These are phyloP conservation scores for Globisporangium uncinulatum DNA, from an alignment of 352 stramenopile species.

Conservation along the genomic window DNA sequence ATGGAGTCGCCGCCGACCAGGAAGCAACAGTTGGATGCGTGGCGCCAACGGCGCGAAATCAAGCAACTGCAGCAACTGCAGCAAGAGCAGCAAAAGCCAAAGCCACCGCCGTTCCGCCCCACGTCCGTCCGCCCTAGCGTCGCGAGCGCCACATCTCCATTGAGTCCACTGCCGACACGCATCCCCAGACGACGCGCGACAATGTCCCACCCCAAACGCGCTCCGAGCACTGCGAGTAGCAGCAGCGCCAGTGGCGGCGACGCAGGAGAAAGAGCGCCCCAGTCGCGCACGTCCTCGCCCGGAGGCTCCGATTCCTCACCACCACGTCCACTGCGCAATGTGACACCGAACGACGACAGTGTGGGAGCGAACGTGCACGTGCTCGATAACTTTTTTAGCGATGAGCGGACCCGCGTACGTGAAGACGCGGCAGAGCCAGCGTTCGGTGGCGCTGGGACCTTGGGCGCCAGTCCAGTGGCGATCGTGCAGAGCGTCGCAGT, in stretches of 20 bases:
- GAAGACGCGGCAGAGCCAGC: too few relatives aligned
- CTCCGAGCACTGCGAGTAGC: neutral
- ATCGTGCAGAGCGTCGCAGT: too few relatives aligned
- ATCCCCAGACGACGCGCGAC: neutral
- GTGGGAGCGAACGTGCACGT: too few relatives aligned
- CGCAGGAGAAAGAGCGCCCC: neutral
- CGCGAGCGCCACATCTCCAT: constrained; percentile 5
- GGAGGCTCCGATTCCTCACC: neutral
- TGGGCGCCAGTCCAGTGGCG: too few relatives aligned
- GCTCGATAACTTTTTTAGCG: too few relatives aligned
- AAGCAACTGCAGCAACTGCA: constrained; percentile 3
- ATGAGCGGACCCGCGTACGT: too few relatives aligned
- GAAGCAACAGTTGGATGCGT: constrained; percentile 24
- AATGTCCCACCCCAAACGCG: neutral
- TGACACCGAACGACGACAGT: neutral
- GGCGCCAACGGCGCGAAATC: constrained; percentile 10
- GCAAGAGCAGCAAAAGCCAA: constrained; percentile 2
- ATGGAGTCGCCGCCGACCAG: neutral
- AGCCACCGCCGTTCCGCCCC: constrained; percentile 6
- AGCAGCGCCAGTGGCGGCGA: neutral
- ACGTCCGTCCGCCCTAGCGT: constrained; percentile 3
- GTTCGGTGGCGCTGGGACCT: too few relatives aligned
- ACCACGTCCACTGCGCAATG: neutral
- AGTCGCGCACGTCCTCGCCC: neutral
- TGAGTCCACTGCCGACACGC: neutral